phyloP scores from a whole-genome alignment of 345 rosid species.

The Moricandia moricandioides region DNA sequence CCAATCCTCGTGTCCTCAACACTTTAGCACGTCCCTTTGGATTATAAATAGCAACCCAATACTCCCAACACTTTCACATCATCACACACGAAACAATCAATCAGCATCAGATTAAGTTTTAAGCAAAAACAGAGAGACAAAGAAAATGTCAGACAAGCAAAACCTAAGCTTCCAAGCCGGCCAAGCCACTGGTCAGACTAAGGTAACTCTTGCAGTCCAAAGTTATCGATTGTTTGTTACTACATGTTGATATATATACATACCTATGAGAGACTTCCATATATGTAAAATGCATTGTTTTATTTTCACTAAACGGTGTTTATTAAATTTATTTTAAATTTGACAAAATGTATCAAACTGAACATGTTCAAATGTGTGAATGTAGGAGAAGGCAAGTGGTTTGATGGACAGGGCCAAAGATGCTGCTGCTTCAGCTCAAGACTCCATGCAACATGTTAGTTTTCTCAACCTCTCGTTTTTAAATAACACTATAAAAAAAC shows the following conservation, averaged over 20 bases:
- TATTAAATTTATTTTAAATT: neutral
- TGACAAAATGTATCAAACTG: neutral
- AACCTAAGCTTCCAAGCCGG: slow-evolving; percentile 50
- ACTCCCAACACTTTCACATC: neutral
- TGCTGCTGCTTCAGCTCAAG: slow-evolving; percentile 65
- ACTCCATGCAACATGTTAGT: slow-evolving; percentile 54
- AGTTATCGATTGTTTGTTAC: neutral
- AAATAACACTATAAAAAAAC: neutral
- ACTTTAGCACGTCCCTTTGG: slow-evolving; percentile 22
- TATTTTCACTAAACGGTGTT: neutral
- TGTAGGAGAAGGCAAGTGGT: slow-evolving; percentile 60
- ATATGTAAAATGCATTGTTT: neutral
- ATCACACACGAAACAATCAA: slow-evolving; percentile 11
- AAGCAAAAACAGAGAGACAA: neutral
- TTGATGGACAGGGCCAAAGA: slow-evolving; percentile 54
- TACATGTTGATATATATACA: neutral
- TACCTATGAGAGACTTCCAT: neutral
- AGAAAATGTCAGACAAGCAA: slow-evolving; percentile 43
- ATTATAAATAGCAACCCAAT: slow-evolving; percentile 16
- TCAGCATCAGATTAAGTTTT: neutral
- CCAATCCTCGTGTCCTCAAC: slow-evolving; percentile 18
- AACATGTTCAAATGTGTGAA: neutral
- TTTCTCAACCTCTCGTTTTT: neutral
- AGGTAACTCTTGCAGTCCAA: slow-evolving; percentile 32
- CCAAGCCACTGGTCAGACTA: slow-evolving; percentile 55